Evolutionary conservation across 2,329 filamentous ascomycete genomes (phyloP).

Genomic region (Alternaria sp.): DNA sequence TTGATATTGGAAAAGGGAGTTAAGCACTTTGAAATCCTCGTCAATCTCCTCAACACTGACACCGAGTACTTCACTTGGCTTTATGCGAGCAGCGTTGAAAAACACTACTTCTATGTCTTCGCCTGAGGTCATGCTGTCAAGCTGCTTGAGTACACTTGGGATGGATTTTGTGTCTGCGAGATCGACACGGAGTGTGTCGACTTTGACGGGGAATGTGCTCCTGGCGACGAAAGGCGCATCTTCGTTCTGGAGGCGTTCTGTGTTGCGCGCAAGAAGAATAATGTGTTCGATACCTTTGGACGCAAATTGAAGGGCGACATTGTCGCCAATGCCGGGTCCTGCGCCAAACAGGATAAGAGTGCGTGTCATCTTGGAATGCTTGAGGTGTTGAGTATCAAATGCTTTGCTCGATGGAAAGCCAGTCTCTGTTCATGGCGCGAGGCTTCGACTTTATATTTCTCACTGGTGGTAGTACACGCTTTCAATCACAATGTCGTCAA

Average conservation of each 20-base stretch:
- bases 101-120: constrained; percentile 59
- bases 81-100: constrained; percentile 63
- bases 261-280: constrained; percentile 59
- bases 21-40: constrained; percentile 59
- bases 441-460: background rate
- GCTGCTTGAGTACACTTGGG: constrained; percentile 51
- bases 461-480: background rate
- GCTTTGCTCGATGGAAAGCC: background rate
- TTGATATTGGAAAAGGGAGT: background rate
- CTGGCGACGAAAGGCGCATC: constrained; percentile 44
- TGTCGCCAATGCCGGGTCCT: constrained; percentile 60
- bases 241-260: constrained; percentile 52
- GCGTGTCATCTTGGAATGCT: constrained; percentile 21
- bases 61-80: constrained; percentile 54
- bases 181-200: constrained; percentile 58
- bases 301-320: constrained; percentile 54
- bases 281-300: constrained; percentile 58
- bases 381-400: background rate
- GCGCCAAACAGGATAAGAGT: constrained; percentile 57
- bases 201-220: constrained; percentile 38
- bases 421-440: too few species aligned
- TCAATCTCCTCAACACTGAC: constrained; percentile 58
- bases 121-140: constrained; percentile 47
- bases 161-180: constrained; percentile 54
- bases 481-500: background rate